Percentiles rank a stretch among this genome's conserved stretches.
phyloP scores from a whole-genome alignment of 805 yeast genomes.

The Isabelozyma heimii region DNA sequence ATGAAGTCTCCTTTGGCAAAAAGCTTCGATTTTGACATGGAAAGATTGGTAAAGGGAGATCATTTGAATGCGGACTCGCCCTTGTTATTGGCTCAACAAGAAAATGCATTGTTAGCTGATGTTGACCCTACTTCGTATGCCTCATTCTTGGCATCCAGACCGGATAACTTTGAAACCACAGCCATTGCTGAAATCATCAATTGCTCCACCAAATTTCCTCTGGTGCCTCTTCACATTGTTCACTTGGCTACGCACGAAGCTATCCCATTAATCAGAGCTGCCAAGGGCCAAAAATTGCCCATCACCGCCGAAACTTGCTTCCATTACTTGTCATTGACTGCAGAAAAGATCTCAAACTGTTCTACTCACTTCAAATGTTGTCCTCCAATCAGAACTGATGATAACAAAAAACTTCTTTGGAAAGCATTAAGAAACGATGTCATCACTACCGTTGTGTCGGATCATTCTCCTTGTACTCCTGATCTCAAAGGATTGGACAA shows the following conservation, averaged over 20 bases:
- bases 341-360: constrained; percentile 75
- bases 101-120: constrained; percentile 37
- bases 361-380: constrained; percentile 90
- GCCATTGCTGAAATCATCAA: constrained; percentile 74
- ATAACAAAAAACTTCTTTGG: constrained; percentile 76
- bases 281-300: constrained; percentile 57
- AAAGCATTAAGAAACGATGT: constrained; percentile 62
- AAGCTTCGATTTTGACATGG: constrained; percentile 15
- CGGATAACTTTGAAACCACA: constrained; percentile 81
- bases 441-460: constrained; percentile 86
- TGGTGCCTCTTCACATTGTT: constrained; percentile 78
- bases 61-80: constrained; percentile 24
- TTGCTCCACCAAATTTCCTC: constrained; percentile 56
- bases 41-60: constrained; percentile 18
- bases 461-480: constrained; percentile 96
- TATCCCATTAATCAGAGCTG: constrained; percentile 66
- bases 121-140: constrained; percentile 65
- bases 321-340: constrained; percentile 77
- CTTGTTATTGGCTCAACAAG: constrained; percentile 40
- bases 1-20: neutral
- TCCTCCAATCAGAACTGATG: constrained; percentile 84
- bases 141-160: constrained; percentile 79
- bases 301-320: constrained; percentile 91
- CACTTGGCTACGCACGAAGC: constrained; percentile 88
- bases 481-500: constrained; percentile 75